These are phyloP conservation scores for Dendrobium catenatum DNA, from an alignment of 106 monocot genomes.

Conservation along the genomic window DNA sequence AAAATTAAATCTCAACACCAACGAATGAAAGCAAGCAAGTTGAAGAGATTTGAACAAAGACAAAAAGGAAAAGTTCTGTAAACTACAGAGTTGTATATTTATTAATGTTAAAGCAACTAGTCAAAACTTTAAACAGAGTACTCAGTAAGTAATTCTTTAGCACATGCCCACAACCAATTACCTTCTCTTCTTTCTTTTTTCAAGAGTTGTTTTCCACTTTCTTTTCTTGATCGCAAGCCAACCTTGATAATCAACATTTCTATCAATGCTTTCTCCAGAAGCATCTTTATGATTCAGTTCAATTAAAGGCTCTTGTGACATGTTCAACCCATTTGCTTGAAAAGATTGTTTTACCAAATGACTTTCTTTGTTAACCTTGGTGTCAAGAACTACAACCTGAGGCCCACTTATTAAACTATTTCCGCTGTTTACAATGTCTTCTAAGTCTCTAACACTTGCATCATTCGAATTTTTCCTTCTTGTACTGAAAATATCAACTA, in stretches of 20 bases:
- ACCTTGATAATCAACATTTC: conserved; percentile 72
- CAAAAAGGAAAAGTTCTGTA: neutral
- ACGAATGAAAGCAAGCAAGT: neutral
- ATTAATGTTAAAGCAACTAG: neutral
- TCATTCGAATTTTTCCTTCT: conserved; percentile 19
- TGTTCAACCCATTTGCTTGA: conserved; percentile 10
- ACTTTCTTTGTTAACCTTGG: conserved; percentile 42
- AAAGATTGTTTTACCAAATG: conserved; percentile 17
- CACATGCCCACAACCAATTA: conserved; percentile 11
- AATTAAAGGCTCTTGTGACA: conserved; percentile 14
- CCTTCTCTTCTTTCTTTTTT: conserved; percentile 69
- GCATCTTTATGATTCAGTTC: conserved; percentile 24
- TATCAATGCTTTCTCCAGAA: conserved; percentile 37
- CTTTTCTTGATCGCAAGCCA: conserved; percentile 94
- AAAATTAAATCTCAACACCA: neutral
- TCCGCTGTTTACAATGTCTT: conserved; percentile 39
- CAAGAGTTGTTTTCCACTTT: conserved; percentile 77
- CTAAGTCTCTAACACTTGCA: conserved; percentile 40
- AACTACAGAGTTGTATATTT: neutral
- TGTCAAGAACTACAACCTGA: conserved; percentile 28
- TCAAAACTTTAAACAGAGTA: neutral
- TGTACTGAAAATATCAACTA: conserved; percentile 62
- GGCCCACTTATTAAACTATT: conserved; percentile 12
- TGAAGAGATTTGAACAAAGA: neutral
- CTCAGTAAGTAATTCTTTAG: neutral